These are phyloP conservation scores for Lentinus tigrinus DNA, from an alignment of 768 basidiomycete genomes.

Conservation along the genomic window DNA sequence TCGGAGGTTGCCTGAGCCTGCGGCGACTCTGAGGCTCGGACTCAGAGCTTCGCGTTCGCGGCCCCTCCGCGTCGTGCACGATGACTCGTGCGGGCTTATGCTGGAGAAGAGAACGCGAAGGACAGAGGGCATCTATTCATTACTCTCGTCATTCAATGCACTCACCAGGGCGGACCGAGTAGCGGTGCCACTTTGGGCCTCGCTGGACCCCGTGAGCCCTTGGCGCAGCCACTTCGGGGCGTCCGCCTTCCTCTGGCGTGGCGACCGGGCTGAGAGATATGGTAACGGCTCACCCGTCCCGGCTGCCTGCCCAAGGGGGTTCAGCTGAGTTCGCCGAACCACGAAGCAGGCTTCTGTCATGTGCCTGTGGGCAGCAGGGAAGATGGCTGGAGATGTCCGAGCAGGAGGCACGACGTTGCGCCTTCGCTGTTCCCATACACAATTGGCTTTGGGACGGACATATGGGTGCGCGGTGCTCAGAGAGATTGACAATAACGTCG, in stretches of 20 bases:
- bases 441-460: background rate
- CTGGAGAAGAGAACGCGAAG: too few relatives aligned
- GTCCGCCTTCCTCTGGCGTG: background rate
- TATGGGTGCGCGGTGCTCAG: background rate
- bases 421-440: background rate
- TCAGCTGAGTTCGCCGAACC: background rate
- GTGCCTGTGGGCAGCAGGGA: background rate
- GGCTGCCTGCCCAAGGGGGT: background rate
- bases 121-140: too few relatives aligned
- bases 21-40: too few relatives aligned
- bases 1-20: too few relatives aligned
- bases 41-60: too few relatives aligned
- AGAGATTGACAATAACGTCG: constrained; percentile 2
- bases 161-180: background rate
- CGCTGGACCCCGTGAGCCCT: background rate
- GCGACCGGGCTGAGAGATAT: background rate
- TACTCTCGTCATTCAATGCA: too few relatives aligned
- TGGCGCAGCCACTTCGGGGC: background rate
- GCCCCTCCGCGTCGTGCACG: too few relatives aligned
- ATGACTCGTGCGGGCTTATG: too few relatives aligned
- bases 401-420: background rate
- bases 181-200: background rate
- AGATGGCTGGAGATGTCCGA: background rate
- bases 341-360: background rate
- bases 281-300: constrained; percentile 1